A percentile compares a stretch with the other conserved stretches of the same genome.
These are phyloP conservation scores for Termitomyces sp. DNA, from an alignment of 768 basidiomycete genomes.

Conservation along the genomic window DNA sequence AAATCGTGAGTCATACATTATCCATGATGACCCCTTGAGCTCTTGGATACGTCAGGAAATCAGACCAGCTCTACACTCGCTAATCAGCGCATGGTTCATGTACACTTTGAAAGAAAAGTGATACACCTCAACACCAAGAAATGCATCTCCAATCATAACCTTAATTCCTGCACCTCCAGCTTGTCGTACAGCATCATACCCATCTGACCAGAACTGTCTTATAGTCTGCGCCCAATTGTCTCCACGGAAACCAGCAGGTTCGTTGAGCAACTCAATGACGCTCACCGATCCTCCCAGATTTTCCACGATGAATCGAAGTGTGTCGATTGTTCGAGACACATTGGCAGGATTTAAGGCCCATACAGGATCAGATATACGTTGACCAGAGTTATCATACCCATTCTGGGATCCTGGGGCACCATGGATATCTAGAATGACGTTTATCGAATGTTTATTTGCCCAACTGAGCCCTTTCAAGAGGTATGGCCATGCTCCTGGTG, in stretches of 20 bases:
- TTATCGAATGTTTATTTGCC: constrained; percentile 56
- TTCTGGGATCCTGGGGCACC: constrained; percentile 65
- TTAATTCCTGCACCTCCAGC: constrained; percentile 41
- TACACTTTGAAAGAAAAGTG: not conserved
- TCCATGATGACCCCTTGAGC: constrained; percentile 65
- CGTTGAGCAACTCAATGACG: constrained; percentile 67
- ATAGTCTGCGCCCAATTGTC: constrained; percentile 37
- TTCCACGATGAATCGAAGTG: constrained; percentile 47
- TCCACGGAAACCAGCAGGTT: constrained; percentile 53
- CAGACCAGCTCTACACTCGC: constrained; percentile 44
- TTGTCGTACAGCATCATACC: constrained; percentile 52
- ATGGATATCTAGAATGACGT: constrained; percentile 74
- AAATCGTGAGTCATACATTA: constrained; percentile 31
- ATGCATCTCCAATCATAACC: constrained; percentile 73
- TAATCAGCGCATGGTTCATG: constrained; percentile 1
- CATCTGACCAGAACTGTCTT: constrained; percentile 53
- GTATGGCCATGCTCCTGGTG: constrained; percentile 66
- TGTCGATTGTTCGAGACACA: constrained; percentile 50
- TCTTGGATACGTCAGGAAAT: constrained; percentile 49
- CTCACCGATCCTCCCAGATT: constrained; percentile 54
- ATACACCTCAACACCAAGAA: constrained; percentile 50
- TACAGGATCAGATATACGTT: constrained; percentile 45
- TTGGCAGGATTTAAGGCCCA: constrained; percentile 55
- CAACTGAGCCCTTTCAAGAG: constrained; percentile 58
- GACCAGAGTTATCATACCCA: constrained; percentile 76